A percentile compares a stretch with the other conserved stretches of the same genome.
Evolutionary conservation across 495 filamentous ascomycete species (phyloP).

Genomic region (Chaetomium cochliodes): DNA sequence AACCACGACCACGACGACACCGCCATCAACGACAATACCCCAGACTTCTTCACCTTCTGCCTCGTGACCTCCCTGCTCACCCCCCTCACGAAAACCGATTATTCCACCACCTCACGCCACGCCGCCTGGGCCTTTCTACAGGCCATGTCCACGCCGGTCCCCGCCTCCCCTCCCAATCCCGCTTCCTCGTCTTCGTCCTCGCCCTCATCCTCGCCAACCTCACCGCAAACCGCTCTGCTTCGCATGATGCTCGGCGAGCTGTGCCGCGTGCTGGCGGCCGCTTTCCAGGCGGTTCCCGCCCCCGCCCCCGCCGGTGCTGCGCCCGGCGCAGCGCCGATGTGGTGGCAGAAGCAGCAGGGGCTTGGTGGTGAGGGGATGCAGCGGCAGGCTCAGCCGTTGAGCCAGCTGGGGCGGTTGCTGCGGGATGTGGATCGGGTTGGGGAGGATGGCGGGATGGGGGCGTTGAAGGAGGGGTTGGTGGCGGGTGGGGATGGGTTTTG

Average conservation of each 20-base stretch:
- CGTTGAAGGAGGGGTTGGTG: slow-evolving; percentile 7
- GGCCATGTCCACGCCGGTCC: slow-evolving; percentile 14
- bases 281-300: neutral
- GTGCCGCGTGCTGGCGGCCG: slow-evolving; percentile 17
- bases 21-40: neutral
- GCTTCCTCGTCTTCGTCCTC: neutral
- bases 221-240: neutral
- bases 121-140: slow-evolving; percentile 22
- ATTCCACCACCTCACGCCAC: neutral
- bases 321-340: too few relatives aligned
- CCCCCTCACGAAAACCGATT: slow-evolving; percentile 18
- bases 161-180: neutral
- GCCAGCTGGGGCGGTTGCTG: neutral
- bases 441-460: neutral
- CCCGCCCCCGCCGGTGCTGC: too few relatives aligned
- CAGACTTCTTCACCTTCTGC: neutral
- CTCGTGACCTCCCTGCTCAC: slow-evolving; percentile 12
- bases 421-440: neutral
- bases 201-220: too few relatives aligned
- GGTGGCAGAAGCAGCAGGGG: too few relatives aligned
- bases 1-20: neutral
- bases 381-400: neutral
- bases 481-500: slow-evolving; percentile 22
- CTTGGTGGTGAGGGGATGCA: neutral
- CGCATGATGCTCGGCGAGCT: slow-evolving; percentile 26